These are phyloP conservation scores for Mycena kentingensis DNA, from an alignment of 768 basidiomycete genomes.

Conservation along the genomic window DNA sequence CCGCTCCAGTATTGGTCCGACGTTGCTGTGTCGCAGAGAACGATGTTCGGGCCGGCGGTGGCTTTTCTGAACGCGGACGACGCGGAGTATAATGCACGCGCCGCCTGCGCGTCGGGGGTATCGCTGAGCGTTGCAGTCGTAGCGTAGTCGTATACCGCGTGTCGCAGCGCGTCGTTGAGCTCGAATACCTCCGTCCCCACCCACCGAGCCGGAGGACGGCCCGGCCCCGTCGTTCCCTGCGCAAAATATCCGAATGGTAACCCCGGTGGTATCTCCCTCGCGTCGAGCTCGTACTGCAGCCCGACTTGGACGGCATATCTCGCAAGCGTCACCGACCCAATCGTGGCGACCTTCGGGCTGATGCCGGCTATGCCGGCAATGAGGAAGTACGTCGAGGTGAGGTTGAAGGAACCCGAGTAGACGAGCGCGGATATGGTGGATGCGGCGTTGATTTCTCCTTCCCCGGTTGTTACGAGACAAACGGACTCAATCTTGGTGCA, in stretches of 20 bases:
- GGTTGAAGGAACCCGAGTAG: slow-evolving; percentile 36
- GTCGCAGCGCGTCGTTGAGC: slow-evolving; percentile 43
- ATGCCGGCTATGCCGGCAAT: slow-evolving; percentile 44
- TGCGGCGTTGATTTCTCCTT: slow-evolving; percentile 47
- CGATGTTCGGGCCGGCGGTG: slow-evolving; percentile 33
- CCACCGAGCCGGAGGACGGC: slow-evolving; percentile 26
- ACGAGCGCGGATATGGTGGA: slow-evolving; percentile 35
- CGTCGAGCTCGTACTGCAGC: slow-evolving; percentile 44
- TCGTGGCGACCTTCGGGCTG: slow-evolving; percentile 40
- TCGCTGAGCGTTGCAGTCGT: slow-evolving; percentile 36
- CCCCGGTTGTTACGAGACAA: slow-evolving; percentile 41
- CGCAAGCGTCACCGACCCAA: slow-evolving; percentile 40
- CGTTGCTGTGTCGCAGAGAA: slow-evolving; percentile 40
- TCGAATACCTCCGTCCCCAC: slow-evolving; percentile 53
- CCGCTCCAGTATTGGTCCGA: slow-evolving; percentile 41
- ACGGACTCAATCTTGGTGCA: slow-evolving; percentile 36
- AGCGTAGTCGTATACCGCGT: slow-evolving; percentile 31
- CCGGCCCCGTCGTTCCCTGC: slow-evolving; percentile 31
- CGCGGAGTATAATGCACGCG: slow-evolving; percentile 33
- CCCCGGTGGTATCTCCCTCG: slow-evolving; percentile 40
- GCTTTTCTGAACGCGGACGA: slow-evolving; percentile 30
- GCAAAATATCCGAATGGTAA: slow-evolving; percentile 39
- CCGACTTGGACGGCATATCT: slow-evolving; percentile 41
- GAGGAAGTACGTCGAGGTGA: slow-evolving; percentile 43
- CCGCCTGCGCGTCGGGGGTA: slow-evolving; percentile 30